Evolutionary conservation across 176 grass and related monocot species (phyloP).

Genomic region (Zea mays): DNA sequence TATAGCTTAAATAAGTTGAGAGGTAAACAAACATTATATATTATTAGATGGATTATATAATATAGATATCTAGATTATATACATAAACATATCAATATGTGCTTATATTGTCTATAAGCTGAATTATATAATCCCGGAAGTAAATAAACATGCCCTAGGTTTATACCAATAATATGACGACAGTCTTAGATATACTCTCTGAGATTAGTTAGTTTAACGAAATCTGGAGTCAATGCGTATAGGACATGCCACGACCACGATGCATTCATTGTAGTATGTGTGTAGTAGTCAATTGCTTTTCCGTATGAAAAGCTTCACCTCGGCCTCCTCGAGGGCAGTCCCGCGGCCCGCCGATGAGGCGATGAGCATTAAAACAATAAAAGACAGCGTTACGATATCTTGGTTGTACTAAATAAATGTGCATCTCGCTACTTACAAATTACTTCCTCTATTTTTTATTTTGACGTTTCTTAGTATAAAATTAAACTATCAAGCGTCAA

Average conservation of each 20-base stretch:
- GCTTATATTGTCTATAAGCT: too few species aligned
- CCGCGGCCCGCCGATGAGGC: too few species aligned
- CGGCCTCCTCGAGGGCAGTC: background rate
- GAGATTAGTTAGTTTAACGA: background rate
- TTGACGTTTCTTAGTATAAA: too few species aligned
- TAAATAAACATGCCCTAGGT: background rate
- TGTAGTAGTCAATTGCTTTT: background rate
- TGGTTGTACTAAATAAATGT: background rate
- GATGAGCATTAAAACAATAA: background rate
- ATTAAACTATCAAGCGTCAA: too few species aligned
- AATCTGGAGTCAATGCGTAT: background rate
- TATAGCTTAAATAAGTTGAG: too few species aligned
- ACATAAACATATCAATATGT: too few species aligned
- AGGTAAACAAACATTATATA: too few species aligned
- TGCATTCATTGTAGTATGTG: background rate
- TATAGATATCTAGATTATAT: too few species aligned
- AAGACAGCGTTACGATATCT: background rate
- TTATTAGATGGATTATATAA: too few species aligned
- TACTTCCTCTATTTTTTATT: too few species aligned
- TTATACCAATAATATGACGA: background rate
- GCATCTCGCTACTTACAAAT: background rate
- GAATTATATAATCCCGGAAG: too few species aligned
- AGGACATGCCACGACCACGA: background rate
- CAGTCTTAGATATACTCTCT: background rate
- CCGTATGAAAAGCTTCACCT: background rate